Conservation (phyloP, 1,139 yeast genomes). For the Debaryomyces udenii region DNA sequence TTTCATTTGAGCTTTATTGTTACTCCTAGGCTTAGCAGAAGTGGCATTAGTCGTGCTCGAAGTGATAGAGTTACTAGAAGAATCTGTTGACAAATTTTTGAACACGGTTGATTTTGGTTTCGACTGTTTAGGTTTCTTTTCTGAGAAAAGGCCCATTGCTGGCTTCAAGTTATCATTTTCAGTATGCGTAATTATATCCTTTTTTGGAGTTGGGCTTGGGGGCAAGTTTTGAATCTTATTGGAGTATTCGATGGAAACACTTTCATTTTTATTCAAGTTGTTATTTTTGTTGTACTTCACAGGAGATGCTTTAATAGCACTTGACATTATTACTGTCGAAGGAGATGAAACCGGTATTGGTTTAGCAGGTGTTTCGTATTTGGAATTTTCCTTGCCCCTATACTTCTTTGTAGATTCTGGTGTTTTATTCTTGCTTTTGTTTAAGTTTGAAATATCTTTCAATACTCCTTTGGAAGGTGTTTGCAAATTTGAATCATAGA, state of each 20-base stretch:
- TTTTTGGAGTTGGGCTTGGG: conserved; percentile 47
- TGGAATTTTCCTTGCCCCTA: neutral
- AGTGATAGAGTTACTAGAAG: conserved; percentile 1
- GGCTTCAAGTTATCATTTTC: conserved; percentile 30
- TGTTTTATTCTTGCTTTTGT: conserved; percentile 17
- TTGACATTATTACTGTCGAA: conserved; percentile 36
- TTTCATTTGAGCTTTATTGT: conserved; percentile 39
- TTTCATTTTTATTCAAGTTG: conserved; percentile 9
- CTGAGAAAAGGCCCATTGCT: conserved; percentile 49
- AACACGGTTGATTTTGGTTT: conserved; percentile 16
- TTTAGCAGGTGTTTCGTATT: conserved; percentile 30
- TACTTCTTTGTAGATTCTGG: conserved; percentile 10
- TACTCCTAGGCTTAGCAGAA: conserved; percentile 3
- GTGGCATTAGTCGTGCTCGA: conserved; percentile 1
- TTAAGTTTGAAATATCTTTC: conserved; percentile 28
- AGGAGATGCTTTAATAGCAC: conserved; percentile 20
- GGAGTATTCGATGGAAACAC: conserved; percentile 6
- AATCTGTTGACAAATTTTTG: conserved; percentile 15
- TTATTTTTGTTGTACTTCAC: conserved; percentile 6
- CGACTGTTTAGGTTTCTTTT: conserved; percentile 21
- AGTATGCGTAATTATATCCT: conserved; percentile 20
- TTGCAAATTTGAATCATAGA: conserved; percentile 19
- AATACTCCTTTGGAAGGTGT: conserved; percentile 40
- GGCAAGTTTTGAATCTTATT: conserved; percentile 22
- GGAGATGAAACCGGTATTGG: conserved; percentile 31